Percentiles rank a stretch among this genome's conserved stretches.
These are phyloP conservation scores for Gyrodon lividus DNA, from an alignment of 768 basidiomycete species.

Conservation along the genomic window DNA sequence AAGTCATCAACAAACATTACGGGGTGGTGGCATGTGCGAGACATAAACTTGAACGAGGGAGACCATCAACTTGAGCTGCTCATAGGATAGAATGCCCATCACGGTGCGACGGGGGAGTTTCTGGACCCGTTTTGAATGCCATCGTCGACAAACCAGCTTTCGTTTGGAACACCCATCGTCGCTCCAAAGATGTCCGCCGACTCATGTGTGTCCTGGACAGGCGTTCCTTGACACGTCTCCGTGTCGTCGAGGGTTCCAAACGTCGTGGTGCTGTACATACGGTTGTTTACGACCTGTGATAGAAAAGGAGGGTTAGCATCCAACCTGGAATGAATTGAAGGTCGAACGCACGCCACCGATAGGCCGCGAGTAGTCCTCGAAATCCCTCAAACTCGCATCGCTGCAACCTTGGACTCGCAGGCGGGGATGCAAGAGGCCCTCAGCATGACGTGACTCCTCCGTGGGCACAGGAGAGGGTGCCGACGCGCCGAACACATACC, in stretches of 20 bases:
- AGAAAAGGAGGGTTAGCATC: slow-evolving; percentile 1
- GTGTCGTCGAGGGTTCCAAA: slow-evolving; percentile 29
- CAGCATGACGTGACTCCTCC: slow-evolving; percentile 23
- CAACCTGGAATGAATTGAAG: background rate
- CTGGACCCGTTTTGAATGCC: background rate
- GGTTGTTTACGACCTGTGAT: slow-evolving; percentile 28
- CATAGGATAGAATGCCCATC: background rate
- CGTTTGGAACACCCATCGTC: slow-evolving; percentile 1
- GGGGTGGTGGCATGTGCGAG: background rate
- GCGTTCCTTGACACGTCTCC: slow-evolving; percentile 13
- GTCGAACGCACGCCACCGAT: slow-evolving; percentile 28
- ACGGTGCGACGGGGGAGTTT: background rate
- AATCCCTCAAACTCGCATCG: slow-evolving; percentile 29
- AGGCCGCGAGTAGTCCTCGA: slow-evolving; percentile 34
- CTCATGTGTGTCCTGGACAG: slow-evolving; percentile 3
- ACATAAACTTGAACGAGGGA: background rate
- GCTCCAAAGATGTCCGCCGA: slow-evolving; percentile 11
- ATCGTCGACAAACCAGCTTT: slow-evolving; percentile 13
- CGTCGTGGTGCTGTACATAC: slow-evolving; percentile 32
- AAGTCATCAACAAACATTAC: background rate
- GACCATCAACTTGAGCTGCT: background rate
- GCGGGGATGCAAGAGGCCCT: slow-evolving; percentile 32
- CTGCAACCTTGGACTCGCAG: slow-evolving; percentile 23
- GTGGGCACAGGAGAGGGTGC: slow-evolving; percentile 26
- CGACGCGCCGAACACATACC: background rate